Percentiles rank a stretch among this genome's conserved stretches.
phyloP scores from a whole-genome alignment of 768 basidiomycete species.

The Agrocybe pediades region DNA sequence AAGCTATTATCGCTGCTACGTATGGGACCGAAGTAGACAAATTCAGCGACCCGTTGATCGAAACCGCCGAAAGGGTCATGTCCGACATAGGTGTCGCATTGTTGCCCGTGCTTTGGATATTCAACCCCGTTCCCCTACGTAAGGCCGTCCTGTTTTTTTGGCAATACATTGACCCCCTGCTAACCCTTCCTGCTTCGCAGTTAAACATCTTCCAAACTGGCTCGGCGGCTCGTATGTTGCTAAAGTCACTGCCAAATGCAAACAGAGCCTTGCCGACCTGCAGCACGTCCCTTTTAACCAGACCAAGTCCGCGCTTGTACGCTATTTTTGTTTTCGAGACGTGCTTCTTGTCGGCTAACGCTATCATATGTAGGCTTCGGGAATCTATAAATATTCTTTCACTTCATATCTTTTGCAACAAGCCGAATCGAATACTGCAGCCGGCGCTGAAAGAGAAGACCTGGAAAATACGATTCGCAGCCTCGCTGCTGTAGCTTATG shows the following conservation, averaged over 20 bases:
- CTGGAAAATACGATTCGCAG: not conserved
- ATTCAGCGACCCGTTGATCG: not conserved
- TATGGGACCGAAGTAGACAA: slow-evolving; percentile 3
- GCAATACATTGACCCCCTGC: not conserved
- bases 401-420: slow-evolving; percentile 3
- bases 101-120: not conserved
- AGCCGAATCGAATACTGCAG: not conserved
- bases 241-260: not conserved
- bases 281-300: slow-evolving; percentile 3
- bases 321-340: not conserved
- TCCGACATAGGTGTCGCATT: not conserved
- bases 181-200: not conserved
- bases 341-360: not conserved
- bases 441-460: not conserved
- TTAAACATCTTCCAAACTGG: not conserved
- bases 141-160: not conserved
- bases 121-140: not conserved
- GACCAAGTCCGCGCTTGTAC: not conserved
- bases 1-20: slow-evolving; percentile 3
- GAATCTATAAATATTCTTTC: not conserved
- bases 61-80: slow-evolving; percentile 1
- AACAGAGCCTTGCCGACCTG: not conserved
- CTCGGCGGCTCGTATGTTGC: not conserved
- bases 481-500: slow-evolving; percentile 3
- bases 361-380: not conserved